Conservation (phyloP, 2,329 filamentous ascomycete species). For the Camptophora hylomeconis region DNA sequence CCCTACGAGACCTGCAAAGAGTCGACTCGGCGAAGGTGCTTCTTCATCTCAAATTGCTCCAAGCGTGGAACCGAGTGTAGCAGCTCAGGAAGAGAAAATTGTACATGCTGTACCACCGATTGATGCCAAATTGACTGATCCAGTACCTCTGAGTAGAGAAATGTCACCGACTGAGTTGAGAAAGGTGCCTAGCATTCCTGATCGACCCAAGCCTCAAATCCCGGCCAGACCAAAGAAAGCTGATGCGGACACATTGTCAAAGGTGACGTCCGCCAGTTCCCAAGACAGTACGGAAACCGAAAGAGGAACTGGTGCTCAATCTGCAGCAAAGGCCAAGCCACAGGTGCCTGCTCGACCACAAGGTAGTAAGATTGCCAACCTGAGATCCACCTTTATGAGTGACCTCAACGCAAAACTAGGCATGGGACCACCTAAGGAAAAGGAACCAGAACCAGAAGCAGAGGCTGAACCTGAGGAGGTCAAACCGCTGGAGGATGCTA, state of each 20-base stretch:
- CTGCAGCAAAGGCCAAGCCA: constrained; percentile 60
- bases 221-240: constrained; percentile 52
- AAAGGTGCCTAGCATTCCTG: constrained; percentile 41
- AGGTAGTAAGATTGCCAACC: constrained; percentile 67
- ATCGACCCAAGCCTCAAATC: constrained; percentile 51
- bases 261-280: constrained; percentile 26
- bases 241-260: constrained; percentile 22
- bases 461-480: constrained; percentile 57
- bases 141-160: constrained; percentile 19
- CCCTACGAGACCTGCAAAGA: constrained; percentile 20
- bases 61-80: constrained; percentile 14
- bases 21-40: constrained; percentile 14
- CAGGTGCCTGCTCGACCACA: constrained; percentile 68
- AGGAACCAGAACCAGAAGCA: constrained; percentile 41
- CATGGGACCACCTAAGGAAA: constrained; percentile 70
- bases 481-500: constrained; percentile 70
- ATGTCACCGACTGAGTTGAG: constrained; percentile 36
- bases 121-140: constrained; percentile 23
- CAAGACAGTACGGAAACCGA: constrained; percentile 24
- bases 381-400: constrained; percentile 85
- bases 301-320: constrained; percentile 19
- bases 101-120: constrained; percentile 21
- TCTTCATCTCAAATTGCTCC: constrained; percentile 13
- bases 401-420: constrained; percentile 84
- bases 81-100: constrained; percentile 22